phyloP scores from a whole-genome alignment of 345 rosid species.

The Luvunga scandens region DNA sequence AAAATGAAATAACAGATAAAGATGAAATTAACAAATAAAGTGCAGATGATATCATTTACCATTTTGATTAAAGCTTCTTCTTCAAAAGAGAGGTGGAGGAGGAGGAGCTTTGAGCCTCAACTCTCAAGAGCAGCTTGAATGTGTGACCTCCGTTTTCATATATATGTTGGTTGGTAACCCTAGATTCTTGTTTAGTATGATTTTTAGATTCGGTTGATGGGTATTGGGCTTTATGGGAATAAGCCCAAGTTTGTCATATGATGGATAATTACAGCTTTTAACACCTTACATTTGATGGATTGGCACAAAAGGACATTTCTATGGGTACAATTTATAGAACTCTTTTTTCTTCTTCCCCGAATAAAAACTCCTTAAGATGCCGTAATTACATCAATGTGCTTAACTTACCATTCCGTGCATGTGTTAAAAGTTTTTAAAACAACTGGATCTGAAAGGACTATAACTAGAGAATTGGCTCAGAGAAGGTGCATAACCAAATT shows the following conservation, averaged over 20 bases:
- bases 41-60: not conserved
- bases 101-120: not conserved
- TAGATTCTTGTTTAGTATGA: not conserved
- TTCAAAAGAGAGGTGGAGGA: not conserved
- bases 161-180: not conserved
- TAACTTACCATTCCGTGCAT: too few relatives aligned
- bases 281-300: too few relatives aligned
- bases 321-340: too few relatives aligned
- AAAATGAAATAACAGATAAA: not conserved
- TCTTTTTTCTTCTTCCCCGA: too few relatives aligned
- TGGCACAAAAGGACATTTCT: too few relatives aligned
- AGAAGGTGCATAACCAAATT: too few relatives aligned
- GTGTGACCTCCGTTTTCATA: too few relatives aligned
- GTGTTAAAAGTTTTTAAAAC: too few relatives aligned
- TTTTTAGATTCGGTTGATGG: not conserved
- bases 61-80: not conserved
- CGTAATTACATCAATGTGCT: too few relatives aligned
- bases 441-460: too few relatives aligned
- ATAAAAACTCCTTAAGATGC: too few relatives aligned
- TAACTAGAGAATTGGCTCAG: too few relatives aligned
- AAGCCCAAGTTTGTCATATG: not conserved
- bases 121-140: not conserved
- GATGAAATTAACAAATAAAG: not conserved
- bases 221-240: not conserved
- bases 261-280: not conserved